Conservation (phyloP, 2,329 filamentous ascomycete genomes). For the Lasiodiplodia sp. region DNA sequence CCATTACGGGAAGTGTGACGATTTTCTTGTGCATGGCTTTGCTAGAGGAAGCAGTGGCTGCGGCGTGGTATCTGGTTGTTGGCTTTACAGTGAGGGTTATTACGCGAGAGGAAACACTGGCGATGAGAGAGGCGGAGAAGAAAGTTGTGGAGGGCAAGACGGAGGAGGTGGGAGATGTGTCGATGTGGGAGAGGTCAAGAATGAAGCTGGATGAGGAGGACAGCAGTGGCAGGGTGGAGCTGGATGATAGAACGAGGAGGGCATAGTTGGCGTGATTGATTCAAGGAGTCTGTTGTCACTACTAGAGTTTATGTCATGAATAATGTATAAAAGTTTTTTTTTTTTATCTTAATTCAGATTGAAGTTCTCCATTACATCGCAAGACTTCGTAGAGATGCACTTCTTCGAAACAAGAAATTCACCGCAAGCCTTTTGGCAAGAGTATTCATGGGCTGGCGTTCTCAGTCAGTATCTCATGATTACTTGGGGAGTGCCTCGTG, state of each 20-base stretch:
- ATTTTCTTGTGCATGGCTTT: slow-evolving; percentile 1
- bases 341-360: neutral
- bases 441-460: no score
- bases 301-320: neutral
- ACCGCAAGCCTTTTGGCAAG: no score
- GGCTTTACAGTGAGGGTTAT: neutral
- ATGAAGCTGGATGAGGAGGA: neutral
- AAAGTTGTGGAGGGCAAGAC: neutral
- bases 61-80: neutral
- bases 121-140: neutral
- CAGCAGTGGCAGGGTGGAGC: neutral
- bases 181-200: neutral
- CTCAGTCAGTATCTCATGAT: no score
- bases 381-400: neutral
- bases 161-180: neutral
- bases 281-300: neutral
- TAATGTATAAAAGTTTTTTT: neutral
- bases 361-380: neutral
- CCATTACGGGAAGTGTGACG: neutral
- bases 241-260: neutral
- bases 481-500: neutral
- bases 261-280: neutral
- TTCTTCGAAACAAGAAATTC: no score
- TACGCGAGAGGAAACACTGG: neutral
- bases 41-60: slow-evolving; percentile 2